Evolutionary conservation across 2,329 filamentous ascomycete genomes (phyloP).

Genomic region (Pseudocercospora vitis): DNA sequence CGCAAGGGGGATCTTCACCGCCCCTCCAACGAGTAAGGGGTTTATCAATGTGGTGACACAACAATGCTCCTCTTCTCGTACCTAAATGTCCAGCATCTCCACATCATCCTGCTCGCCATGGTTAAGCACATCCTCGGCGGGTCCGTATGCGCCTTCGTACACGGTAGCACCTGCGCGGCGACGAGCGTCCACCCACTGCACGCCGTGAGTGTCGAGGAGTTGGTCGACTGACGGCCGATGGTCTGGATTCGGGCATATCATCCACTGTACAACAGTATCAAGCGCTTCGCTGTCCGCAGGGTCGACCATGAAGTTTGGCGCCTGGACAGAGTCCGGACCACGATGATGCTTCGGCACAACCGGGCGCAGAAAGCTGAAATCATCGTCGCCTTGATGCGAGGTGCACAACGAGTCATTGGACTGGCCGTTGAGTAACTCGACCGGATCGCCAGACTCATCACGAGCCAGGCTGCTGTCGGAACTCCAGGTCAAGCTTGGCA

Average conservation of each 20-base stretch:
- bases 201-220: conserved; percentile 69
- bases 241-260: conserved; percentile 75
- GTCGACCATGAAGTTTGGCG: conserved; percentile 88
- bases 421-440: conserved; percentile 38
- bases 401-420: conserved; percentile 31
- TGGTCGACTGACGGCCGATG: conserved; percentile 73
- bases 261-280: conserved; percentile 80
- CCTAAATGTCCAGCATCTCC: conserved; percentile 61
- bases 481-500: conserved; percentile 84
- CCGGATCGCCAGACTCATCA: conserved; percentile 69
- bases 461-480: conserved; percentile 68
- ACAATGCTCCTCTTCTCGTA: neutral
- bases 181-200: conserved; percentile 76
- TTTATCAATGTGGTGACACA: conserved; percentile 5
- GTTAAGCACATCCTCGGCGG: conserved; percentile 62
- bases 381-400: conserved; percentile 39
- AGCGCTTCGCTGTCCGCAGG: conserved; percentile 70
- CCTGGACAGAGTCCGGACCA: conserved; percentile 60
- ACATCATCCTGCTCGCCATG: conserved; percentile 49
- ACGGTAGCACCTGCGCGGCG: conserved; percentile 87
- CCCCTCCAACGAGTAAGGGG: conserved; percentile 9
- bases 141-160: conserved; percentile 95
- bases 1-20: conserved; percentile 4
- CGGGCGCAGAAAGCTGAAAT: conserved; percentile 41
- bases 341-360: conserved; percentile 31